Base-by-base conservation (phyloP, 495 filamentous ascomycete species). In the Penicillium paxilli region DNA sequence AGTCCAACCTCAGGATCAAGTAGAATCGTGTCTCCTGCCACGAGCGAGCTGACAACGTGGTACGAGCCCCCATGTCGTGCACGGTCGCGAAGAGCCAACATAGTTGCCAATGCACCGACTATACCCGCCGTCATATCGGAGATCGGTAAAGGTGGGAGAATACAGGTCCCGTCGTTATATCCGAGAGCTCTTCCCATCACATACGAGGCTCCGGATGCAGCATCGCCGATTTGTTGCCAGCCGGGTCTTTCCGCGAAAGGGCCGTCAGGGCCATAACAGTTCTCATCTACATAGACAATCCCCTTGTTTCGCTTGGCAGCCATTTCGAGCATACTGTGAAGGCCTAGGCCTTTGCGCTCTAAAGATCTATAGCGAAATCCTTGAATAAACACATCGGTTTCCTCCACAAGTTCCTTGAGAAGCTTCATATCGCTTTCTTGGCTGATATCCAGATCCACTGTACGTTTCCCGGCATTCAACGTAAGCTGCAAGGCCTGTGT, bases 91-190 rank as follows among this genome's bases (percentile, higher is more conserved):
- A 69, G 19, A 5, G 62, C 83, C 20, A 77, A 60, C 55, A 87
- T 69, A 0, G 81, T 80, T 12, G 76, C 80, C 32, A 84, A 64
- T 8, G 77, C 75, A 11, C 83, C 83, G 44, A 85, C 70, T 45
- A 78, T 63, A 2, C 74, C 87, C 16, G 86, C 87, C 14, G 80
- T 80, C 70, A 90, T 89, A 64, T 89, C 86, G 20, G 81, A 86
- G 67, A 87, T 84, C 12, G 87, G 87, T 54, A 89, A 85, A 0
- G 84, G 84, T 35, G 86, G 86, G 1, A 89, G 78, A 19, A 89
- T 79, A 60, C 79, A 79, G 3, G 70, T 60, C 5, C 86, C 85
- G 58, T 88, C 84, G 10, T 75, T 74, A 77, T 79, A 85, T 4
- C 85, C 85, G 10, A 85, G 73, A 16, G 71, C 74, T 7, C 73